Percentiles rank a stretch among this genome's conserved stretches.
Conservation (phyloP, 306 rosid genomes). For the Prunus padus region DNA sequence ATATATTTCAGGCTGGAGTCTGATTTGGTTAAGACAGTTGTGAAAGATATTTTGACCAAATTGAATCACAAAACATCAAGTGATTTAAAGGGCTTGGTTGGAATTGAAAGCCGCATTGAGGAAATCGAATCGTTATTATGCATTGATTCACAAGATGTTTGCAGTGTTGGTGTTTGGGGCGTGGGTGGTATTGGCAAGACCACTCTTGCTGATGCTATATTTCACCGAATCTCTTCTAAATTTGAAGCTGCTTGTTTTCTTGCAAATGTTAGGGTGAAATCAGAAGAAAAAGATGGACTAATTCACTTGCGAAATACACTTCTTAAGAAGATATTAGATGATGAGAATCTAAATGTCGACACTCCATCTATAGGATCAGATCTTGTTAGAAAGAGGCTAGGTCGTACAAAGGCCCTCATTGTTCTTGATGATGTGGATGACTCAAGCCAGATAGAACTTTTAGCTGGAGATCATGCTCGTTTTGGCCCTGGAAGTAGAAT, state of each 20-base stretch:
- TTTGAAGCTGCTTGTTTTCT: neutral
- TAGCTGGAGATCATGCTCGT: neutral
- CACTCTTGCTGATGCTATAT: no score
- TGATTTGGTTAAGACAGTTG: neutral
- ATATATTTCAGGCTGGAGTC: neutral
- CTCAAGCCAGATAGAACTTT: neutral
- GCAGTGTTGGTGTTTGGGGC: no score
- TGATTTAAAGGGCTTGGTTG: no score
- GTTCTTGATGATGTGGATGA: constrained; percentile 18
- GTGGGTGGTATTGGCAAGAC: no score
- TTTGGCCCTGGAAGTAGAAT: neutral
- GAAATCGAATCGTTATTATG: no score
- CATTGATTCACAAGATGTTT: no score
- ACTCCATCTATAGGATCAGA: neutral
- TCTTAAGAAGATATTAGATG: neutral
- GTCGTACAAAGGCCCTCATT: neutral
- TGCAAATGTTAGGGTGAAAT: neutral
- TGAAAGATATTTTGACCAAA: neutral
- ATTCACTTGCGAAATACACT: neutral
- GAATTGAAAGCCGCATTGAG: no score
- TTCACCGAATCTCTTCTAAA: no score
- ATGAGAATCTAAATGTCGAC: neutral
- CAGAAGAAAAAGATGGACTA: neutral
- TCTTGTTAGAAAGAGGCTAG: neutral
- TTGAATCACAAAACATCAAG: neutral